Evolutionary conservation across 495 filamentous ascomycete species (phyloP).

Genomic region (Penicillium bialowiezense): DNA sequence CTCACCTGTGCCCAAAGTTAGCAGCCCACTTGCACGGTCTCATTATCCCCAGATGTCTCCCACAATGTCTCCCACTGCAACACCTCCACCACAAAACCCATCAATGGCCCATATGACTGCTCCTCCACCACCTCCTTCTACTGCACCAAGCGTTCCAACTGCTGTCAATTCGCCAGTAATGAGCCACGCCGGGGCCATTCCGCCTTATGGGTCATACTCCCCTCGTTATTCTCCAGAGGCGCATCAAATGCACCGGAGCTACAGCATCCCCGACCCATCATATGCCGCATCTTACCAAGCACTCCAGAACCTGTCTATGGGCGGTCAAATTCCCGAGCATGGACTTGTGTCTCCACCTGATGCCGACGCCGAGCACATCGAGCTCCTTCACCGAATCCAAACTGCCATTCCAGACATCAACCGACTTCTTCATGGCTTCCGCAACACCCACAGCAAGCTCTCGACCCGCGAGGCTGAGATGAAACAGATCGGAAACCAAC

Average conservation of each 20-base stretch:
- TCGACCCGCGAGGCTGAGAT: conserved; percentile 44
- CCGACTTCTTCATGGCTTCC: conserved; percentile 45
- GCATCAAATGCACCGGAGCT: conserved; percentile 31
- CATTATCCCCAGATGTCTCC: conserved; percentile 40
- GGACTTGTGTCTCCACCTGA: conserved; percentile 34
- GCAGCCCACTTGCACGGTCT: conserved; percentile 38
- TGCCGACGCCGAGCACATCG: conserved; percentile 35
- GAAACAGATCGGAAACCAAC: conserved; percentile 44
- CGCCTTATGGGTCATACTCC: conserved; percentile 37
- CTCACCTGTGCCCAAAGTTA: conserved; percentile 37
- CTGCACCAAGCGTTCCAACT: conserved; percentile 28
- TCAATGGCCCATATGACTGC: not conserved
- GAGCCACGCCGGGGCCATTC: conserved; percentile 31
- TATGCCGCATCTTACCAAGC: conserved; percentile 34
- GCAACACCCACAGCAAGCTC: conserved; percentile 42
- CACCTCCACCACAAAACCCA: conserved; percentile 13
- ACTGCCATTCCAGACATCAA: conserved; percentile 50
- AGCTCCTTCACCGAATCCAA: conserved; percentile 47
- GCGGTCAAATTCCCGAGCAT: conserved; percentile 22
- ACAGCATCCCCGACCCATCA: conserved; percentile 27
- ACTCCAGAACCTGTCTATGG: conserved; percentile 26
- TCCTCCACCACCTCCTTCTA: conserved; percentile 15
- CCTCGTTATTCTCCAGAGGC: conserved; percentile 16
- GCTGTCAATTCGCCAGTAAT: conserved; percentile 39
- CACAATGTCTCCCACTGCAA: conserved; percentile 37